Evolutionary conservation across 768 basidiomycete species (phyloP).

Genomic region (Clitopilus passeckerianus): DNA sequence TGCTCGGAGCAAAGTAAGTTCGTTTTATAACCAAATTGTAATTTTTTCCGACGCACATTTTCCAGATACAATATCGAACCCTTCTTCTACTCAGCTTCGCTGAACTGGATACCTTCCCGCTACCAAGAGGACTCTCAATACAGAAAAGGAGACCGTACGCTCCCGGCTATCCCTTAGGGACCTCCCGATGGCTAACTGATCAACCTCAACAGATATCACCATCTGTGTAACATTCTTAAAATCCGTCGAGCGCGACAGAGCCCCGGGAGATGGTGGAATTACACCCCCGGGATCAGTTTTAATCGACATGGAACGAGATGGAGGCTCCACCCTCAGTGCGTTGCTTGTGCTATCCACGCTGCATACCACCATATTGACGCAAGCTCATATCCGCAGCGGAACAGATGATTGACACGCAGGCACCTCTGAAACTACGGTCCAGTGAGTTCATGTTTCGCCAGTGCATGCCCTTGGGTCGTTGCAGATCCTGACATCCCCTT

Average conservation of each 20-base stretch:
- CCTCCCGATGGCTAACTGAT: not conserved
- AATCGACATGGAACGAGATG: conserved; percentile 9
- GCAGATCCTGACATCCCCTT: not conserved
- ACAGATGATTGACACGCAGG: conserved; percentile 33
- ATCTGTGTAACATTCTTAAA: conserved; percentile 52
- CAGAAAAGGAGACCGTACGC: conserved; percentile 48
- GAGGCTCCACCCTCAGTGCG: conserved; percentile 10
- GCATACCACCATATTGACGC: not conserved
- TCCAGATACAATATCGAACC: conserved; percentile 55
- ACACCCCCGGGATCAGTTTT: conserved; percentile 4
- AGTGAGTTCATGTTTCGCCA: conserved; percentile 14
- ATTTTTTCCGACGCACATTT: conserved; percentile 39
- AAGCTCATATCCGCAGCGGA: conserved; percentile 12
- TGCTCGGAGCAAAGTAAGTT: conserved; percentile 52
- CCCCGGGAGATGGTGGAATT: not conserved
- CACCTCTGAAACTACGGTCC: conserved; percentile 29
- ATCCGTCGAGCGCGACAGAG: conserved; percentile 24
- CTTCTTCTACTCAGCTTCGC: conserved; percentile 61
- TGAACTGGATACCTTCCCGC: conserved; percentile 66
- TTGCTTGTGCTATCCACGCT: not conserved
- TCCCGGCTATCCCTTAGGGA: not conserved
- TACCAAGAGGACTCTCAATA: conserved; percentile 45
- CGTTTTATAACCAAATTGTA: conserved; percentile 47
- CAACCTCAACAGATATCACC: conserved; percentile 44
- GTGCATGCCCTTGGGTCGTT: not conserved